Percentiles rank a stretch among this genome's conserved stretches.
These are phyloP conservation scores for Suillus alpinus DNA, from an alignment of 768 basidiomycete genomes.

Conservation along the genomic window DNA sequence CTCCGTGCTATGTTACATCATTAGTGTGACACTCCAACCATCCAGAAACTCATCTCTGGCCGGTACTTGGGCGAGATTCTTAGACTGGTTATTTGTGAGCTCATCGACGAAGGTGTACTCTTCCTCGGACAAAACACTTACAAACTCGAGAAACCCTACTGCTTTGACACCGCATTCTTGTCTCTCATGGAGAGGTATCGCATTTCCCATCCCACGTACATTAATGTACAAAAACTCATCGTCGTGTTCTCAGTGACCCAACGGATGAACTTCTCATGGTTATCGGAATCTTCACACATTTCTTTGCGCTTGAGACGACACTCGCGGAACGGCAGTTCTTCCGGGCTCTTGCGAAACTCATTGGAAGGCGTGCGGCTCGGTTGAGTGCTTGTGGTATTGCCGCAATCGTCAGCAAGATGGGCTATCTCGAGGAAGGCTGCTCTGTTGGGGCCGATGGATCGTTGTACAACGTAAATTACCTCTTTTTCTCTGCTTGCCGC, in stretches of 20 bases:
- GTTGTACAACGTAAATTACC: slow-evolving; percentile 84
- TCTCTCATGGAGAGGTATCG: slow-evolving; percentile 90
- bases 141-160: slow-evolving; percentile 92
- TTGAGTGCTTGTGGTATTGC: slow-evolving; percentile 95
- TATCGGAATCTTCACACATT: slow-evolving; percentile 96
- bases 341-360: slow-evolving; percentile 86
- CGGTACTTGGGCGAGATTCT: slow-evolving; percentile 96
- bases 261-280: slow-evolving; percentile 97
- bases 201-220: background rate
- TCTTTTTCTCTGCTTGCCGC: background rate
- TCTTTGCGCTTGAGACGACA: slow-evolving; percentile 95
- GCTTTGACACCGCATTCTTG: slow-evolving; percentile 94
- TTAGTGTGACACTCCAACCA: background rate
- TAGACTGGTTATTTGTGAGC: slow-evolving; percentile 90
- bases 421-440: slow-evolving; percentile 88
- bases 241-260: slow-evolving; percentile 60
- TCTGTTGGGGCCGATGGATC: slow-evolving; percentile 90
- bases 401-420: slow-evolving; percentile 93
- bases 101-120: slow-evolving; percentile 94
- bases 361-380: slow-evolving; percentile 86
- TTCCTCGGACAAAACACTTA: slow-evolving; percentile 99
- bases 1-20: background rate
- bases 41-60: slow-evolving; percentile 90
- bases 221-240: background rate
- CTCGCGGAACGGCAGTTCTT: slow-evolving; percentile 97